Base-by-base conservation (phyloP, 495 filamentous ascomycete species). In the Hypoxylon crocopeplum region DNA sequence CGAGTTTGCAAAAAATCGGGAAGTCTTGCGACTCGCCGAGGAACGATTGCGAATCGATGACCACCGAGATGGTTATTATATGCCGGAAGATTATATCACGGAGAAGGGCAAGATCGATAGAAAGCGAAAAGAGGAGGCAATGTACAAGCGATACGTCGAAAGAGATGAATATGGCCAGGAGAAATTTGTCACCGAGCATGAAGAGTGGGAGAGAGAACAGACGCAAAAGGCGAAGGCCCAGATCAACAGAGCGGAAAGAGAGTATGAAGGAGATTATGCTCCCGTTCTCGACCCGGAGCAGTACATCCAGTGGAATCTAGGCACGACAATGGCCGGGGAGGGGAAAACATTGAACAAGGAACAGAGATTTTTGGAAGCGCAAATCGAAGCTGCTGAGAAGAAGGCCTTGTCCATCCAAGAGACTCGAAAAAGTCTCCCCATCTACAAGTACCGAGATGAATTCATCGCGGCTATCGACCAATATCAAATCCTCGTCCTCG, bases 141-240 rank as follows among this genome's bases (percentile, higher is more conserved):
- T 97, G 25, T 94, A 95, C 75, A 89, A 89, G 66, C 88, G 93
- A 16, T 92, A 97, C 66, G 89, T 97, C 11, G 93, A 97, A 51
- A 84, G 85, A 39, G 92, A 96, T 44, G 90, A 96, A 61, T 83
- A 86, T 39, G 93, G 93, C 20, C 86, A 93, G 64, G 94, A 98
- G 71, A 85, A 87, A 60, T 96, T 90, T 64, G 80, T 97, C 42
- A 97, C 94, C 0, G 94, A 98, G 70, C 91, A 96, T 60, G 91
- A 98, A 52, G 91, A 97, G 70, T 98, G 92, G 93, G 94, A 98
- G 72, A 72, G 86, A 38, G 92, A 97, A 71, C 94, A 98, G 71
- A 87, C 88, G 5, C 83, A 88, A 59, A 95, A 95, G 72, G 94
- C 91, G 1, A 92, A 92, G 64, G 86, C 92, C 4, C 93, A 97